These are phyloP conservation scores for Agrocybe chaxingu DNA, from an alignment of 768 basidiomycete species.

Conservation along the genomic window DNA sequence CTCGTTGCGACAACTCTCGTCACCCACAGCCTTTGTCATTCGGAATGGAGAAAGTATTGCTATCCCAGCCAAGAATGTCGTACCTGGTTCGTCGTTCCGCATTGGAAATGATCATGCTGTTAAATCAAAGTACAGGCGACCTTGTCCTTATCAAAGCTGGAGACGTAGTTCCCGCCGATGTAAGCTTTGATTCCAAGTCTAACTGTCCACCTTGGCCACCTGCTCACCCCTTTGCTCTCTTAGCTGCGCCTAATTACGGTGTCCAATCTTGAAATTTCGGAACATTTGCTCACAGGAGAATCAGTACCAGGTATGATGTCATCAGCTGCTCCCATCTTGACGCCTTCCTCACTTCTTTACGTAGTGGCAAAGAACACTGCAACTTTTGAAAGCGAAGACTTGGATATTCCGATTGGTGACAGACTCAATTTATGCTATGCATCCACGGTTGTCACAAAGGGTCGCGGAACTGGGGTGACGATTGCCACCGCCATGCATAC, in stretches of 20 bases:
- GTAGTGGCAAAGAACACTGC: slow-evolving; percentile 38
- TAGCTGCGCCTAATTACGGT: slow-evolving; percentile 41
- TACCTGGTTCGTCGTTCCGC: slow-evolving; percentile 26
- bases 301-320: slow-evolving; percentile 36
- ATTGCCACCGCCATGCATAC: slow-evolving; percentile 51
- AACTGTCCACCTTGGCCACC: not conserved
- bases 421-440: slow-evolving; percentile 41
- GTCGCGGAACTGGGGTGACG: slow-evolving; percentile 45
- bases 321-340: not conserved
- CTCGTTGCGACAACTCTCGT: slow-evolving; percentile 43
- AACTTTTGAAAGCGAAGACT: slow-evolving; percentile 23
- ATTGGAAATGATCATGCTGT: not conserved
- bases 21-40: slow-evolving; percentile 43
- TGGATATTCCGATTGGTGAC: slow-evolving; percentile 38
- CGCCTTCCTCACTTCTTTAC: not conserved
- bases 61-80: slow-evolving; percentile 40
- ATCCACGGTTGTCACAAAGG: slow-evolving; percentile 43
- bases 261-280: slow-evolving; percentile 46
- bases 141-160: slow-evolving; percentile 36
- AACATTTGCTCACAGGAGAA: slow-evolving; percentile 52
- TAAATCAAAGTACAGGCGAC: slow-evolving; percentile 24
- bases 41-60: slow-evolving; percentile 37
- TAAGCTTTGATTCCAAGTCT: slow-evolving; percentile 12
- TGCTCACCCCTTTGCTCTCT: not conserved
- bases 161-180: slow-evolving; percentile 45